Conservation (phyloP, 768 basidiomycete species). For the Mycena maculata region DNA sequence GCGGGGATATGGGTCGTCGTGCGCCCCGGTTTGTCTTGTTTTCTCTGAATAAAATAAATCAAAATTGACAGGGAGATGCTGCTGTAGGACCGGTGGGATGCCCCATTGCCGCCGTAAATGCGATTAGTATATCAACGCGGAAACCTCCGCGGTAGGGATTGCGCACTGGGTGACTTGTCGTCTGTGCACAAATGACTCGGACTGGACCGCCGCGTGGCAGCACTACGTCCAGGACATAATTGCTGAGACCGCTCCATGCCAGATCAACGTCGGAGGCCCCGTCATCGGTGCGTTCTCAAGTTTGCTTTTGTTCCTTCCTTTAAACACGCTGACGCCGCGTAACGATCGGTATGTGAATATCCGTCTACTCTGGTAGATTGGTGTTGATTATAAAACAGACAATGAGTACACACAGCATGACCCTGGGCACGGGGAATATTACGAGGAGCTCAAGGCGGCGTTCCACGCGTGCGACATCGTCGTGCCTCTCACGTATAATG, state of each 20-base stretch:
- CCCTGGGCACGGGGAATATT: conserved; percentile 64
- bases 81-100: too few species aligned
- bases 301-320: too few species aligned
- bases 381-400: conserved; percentile 53
- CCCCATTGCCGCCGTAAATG: too few species aligned
- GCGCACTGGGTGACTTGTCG: conserved; percentile 76
- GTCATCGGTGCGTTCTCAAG: conserved; percentile 70
- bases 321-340: too few species aligned
- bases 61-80: too few species aligned
- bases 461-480: conserved; percentile 68
- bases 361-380: background rate
- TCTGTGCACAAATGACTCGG: conserved; percentile 78
- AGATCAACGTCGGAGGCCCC: conserved; percentile 80
- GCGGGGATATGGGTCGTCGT: conserved; percentile 84
- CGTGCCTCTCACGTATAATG: conserved; percentile 83
- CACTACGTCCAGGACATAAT: conserved; percentile 78
- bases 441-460: conserved; percentile 66
- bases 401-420: conserved; percentile 77
- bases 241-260: conserved; percentile 67
- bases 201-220: conserved; percentile 78
- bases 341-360: conserved; percentile 22
- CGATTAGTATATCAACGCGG: conserved; percentile 77
- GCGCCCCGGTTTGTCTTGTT: conserved; percentile 64
- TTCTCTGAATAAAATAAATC: background rate
- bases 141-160: conserved; percentile 82